Percentiles rank a stretch among this genome's conserved stretches.
These are phyloP conservation scores for Tricholoma flavovirens DNA, from an alignment of 768 basidiomycete species.

Conservation along the genomic window DNA sequence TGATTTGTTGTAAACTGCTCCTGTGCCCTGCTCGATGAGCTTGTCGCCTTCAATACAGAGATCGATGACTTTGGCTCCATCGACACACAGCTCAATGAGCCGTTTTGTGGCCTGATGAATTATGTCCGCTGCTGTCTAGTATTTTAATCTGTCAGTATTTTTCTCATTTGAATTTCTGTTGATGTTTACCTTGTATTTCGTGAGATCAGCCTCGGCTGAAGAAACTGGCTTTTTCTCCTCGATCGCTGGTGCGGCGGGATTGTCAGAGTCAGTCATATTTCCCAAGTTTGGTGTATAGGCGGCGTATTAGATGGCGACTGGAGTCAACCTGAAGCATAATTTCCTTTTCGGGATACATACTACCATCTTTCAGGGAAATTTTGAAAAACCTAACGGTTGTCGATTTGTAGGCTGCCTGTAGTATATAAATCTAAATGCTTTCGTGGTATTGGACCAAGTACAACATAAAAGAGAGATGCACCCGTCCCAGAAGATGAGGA, in stretches of 20 bases:
- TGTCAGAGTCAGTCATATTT: constrained; percentile 56
- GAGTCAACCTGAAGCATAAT: neutral
- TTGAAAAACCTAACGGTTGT: neutral
- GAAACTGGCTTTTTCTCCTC: constrained; percentile 48
- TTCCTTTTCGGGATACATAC: constrained; percentile 3
- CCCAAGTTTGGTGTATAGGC: constrained; percentile 6
- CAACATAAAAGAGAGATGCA: neutral
- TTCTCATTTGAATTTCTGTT: neutral
- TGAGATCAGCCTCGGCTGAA: constrained; percentile 68
- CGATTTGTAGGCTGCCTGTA: neutral
- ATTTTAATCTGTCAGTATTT: neutral
- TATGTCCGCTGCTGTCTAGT: constrained; percentile 86
- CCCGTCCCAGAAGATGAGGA: neutral
- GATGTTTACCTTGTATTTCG: constrained; percentile 74
- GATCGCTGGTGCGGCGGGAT: constrained; percentile 31
- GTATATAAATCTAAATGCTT: neutral
- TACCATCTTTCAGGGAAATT: neutral
- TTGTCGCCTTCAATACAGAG: constrained; percentile 92
- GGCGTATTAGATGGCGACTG: neutral
- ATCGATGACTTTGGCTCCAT: constrained; percentile 86
- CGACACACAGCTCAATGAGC: constrained; percentile 68
- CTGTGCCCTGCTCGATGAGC: constrained; percentile 82
- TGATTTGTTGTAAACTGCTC: constrained; percentile 82
- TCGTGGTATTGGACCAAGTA: neutral
- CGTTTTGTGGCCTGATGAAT: constrained; percentile 80